A percentile compares a stretch with the other conserved stretches of the same genome.
phyloP scores from a whole-genome alignment of 148 eudicot species.

The Rhododendron henanense region DNA sequence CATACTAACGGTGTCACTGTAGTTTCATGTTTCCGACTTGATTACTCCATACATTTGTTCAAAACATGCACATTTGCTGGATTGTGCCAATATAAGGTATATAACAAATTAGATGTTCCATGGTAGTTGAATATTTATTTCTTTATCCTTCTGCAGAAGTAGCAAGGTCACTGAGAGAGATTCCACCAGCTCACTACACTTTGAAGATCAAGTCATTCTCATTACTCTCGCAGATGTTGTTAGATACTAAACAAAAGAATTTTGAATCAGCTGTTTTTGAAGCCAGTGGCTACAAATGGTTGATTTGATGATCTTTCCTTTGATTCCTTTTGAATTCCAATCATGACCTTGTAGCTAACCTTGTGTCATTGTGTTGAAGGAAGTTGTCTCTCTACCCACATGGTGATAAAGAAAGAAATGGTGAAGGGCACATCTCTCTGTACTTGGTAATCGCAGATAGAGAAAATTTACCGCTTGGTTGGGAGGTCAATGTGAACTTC shows the following conservation, averaged over 20 bases:
- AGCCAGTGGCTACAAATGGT: conserved; percentile 10
- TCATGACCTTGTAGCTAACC: background rate
- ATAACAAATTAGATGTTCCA: background rate
- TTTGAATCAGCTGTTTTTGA: background rate
- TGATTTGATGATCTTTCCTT: background rate
- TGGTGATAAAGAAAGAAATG: background rate
- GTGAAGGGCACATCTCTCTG: background rate
- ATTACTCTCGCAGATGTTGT: background rate
- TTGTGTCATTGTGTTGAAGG: background rate
- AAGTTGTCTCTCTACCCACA: background rate
- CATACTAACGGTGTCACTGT: no score
- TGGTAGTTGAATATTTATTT: background rate
- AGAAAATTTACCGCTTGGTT: conserved; percentile 4
- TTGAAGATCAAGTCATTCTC: conserved; percentile 9
- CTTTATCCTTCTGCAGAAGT: background rate
- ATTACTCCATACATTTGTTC: no score
- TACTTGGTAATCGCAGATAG: conserved; percentile 2
- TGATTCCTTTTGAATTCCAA: no score
- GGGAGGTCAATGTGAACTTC: conserved; percentile 8
- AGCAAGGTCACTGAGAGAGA: background rate
- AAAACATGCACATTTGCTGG: background rate
- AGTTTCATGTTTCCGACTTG: background rate
- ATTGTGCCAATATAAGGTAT: background rate
- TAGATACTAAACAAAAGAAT: background rate
- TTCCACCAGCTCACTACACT: conserved; percentile 1